phyloP scores from a whole-genome alignment of 305 asterid genomes.

The Fraxinus sp. region DNA sequence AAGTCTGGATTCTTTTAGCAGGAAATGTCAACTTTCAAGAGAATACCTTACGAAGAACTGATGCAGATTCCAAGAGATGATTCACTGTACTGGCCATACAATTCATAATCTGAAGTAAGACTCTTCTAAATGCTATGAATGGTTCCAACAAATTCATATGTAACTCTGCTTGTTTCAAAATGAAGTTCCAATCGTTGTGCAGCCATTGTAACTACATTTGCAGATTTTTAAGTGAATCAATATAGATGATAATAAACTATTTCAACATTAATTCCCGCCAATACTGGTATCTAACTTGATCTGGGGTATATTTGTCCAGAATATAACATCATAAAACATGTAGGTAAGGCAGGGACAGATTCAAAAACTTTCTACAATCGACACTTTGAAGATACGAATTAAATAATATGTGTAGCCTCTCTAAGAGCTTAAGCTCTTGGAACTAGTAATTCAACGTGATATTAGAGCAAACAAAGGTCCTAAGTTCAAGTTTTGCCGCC shows the following conservation, averaged over 20 bases:
- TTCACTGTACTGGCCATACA: slow-evolving; percentile 54
- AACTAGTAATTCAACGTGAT: not conserved
- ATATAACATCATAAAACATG: slow-evolving; percentile 18
- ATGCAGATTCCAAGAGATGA: slow-evolving; percentile 87
- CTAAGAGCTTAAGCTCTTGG: not conserved
- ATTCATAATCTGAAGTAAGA: slow-evolving; percentile 69
- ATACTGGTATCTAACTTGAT: slow-evolving; percentile 20
- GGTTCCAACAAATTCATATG: slow-evolving; percentile 97
- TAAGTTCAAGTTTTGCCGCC: not conserved
- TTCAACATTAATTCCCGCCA: slow-evolving; percentile 2
- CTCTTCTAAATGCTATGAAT: slow-evolving; percentile 86
- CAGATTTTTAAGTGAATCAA: slow-evolving; percentile 27
- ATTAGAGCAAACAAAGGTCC: not conserved
- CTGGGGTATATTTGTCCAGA: slow-evolving; percentile 3
- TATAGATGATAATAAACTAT: slow-evolving; percentile 1
- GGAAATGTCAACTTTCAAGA: slow-evolving; percentile 24
- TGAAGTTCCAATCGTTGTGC: slow-evolving; percentile 64
- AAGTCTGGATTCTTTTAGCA: slow-evolving; percentile 20
- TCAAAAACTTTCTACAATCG: not conserved
- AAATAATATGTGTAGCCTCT: not conserved
- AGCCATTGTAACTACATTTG: slow-evolving; percentile 62
- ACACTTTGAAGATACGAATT: not conserved
- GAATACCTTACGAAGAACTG: slow-evolving; percentile 87
- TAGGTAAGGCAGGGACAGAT: not conserved
- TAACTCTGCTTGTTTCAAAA: slow-evolving; percentile 70